phyloP scores from a whole-genome alignment of 73 alveolate genomes.

The Paramecium sonneborni region DNA sequence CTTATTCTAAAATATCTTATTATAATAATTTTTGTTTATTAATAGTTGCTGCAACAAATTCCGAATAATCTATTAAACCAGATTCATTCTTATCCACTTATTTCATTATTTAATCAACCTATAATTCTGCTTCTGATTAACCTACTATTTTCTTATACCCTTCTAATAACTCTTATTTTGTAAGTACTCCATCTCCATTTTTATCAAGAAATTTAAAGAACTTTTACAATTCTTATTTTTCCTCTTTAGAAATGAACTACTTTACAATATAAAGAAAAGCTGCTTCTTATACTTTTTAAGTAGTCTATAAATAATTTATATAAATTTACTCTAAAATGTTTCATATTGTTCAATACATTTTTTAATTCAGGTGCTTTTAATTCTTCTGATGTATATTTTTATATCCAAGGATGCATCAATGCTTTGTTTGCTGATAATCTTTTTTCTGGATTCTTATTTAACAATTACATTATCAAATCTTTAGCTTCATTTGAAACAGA shows the following conservation, averaged over 20 bases:
- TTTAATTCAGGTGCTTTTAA: constrained; percentile 25
- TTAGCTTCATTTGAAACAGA: constrained; percentile 79
- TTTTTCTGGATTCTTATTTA: constrained; percentile 69
- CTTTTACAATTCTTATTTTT: constrained; percentile 42
- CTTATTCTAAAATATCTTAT: constrained; percentile 77
- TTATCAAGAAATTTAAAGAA: constrained; percentile 55
- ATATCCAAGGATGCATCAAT: constrained; percentile 76
- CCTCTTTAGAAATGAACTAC: constrained; percentile 62
- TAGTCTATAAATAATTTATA: neutral
- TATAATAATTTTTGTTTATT: constrained; percentile 71
- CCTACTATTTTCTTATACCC: constrained; percentile 67
- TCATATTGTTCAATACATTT: constrained; percentile 53
- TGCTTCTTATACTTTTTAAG: constrained; percentile 56
- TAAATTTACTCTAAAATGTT: constrained; percentile 46
- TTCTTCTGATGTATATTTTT: neutral
- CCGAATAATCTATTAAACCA: constrained; percentile 62
- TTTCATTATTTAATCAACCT: constrained; percentile 73
- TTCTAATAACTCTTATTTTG: constrained; percentile 74
- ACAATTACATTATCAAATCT: constrained; percentile 77
- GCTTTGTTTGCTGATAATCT: constrained; percentile 82
- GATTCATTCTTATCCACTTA: constrained; percentile 56
- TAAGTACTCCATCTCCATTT: constrained; percentile 69
- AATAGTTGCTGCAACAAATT: constrained; percentile 72
- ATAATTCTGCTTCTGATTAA: constrained; percentile 59
- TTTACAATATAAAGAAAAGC: constrained; percentile 56